A percentile compares a stretch with the other conserved stretches of the same genome.
Conservation (phyloP, 129 eudicot species). For the Tagetes erecta region DNA sequence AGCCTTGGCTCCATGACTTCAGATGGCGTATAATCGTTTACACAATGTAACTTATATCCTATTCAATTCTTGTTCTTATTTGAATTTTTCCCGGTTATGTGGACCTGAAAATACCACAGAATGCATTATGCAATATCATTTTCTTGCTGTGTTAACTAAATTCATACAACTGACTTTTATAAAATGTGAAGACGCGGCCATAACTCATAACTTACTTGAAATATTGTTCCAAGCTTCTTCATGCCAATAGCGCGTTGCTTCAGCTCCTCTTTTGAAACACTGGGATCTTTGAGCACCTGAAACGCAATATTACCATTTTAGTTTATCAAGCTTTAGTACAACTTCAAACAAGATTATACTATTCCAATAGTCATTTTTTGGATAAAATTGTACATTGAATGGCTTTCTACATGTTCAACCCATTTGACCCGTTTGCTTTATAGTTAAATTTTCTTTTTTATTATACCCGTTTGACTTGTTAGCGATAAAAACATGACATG, state of each 20-base stretch:
- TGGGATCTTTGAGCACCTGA: slow-evolving; percentile 73
- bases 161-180: not conserved
- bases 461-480: not conserved
- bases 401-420: not conserved
- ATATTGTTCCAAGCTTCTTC: slow-evolving; percentile 76
- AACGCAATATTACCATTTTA: slow-evolving; percentile 1
- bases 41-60: slow-evolving; percentile 4
- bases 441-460: not conserved
- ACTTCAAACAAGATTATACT: not conserved
- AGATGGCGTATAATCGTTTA: slow-evolving; percentile 18
- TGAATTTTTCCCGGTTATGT: slow-evolving; percentile 24
- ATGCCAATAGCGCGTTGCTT: slow-evolving; percentile 58
- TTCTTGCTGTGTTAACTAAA: slow-evolving; percentile 7
- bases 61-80: slow-evolving; percentile 19
- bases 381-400: not conserved
- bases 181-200: not conserved
- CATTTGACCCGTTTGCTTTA: not conserved
- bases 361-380: not conserved
- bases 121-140: slow-evolving; percentile 18
- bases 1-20: slow-evolving; percentile 57
- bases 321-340: not conserved
- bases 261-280: slow-evolving; percentile 60
- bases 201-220: slow-evolving; percentile 66
- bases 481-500: not conserved
- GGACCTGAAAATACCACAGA: slow-evolving; percentile 21